Evolutionary conservation across 1,139 yeast species (phyloP), one percentile per base, ranked within the genome.

Genomic region (Blastobotrys elegans): DNA sequence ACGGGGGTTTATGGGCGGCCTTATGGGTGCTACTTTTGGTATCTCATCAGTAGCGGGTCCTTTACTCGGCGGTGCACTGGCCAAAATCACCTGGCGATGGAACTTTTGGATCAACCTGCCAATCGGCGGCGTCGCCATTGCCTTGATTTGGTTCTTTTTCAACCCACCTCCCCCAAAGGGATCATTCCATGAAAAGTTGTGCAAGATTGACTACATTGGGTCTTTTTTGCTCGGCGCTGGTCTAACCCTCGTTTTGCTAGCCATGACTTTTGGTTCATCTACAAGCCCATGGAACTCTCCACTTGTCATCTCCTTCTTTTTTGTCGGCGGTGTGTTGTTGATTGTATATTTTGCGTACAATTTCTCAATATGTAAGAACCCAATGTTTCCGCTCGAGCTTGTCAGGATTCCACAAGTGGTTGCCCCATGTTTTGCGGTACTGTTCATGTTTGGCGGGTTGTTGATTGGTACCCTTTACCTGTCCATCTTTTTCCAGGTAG

Each of bases 21-120:
- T 72, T 20, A 62, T 79, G 38, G 79, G 80, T 4, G 63, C 72
- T 20, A 71, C 81, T 0, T 80, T 76, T 57, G 76, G 80, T 3
- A 63, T 78, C 3, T 76, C 83, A 0, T 70, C 79, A 20, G 82
- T 82, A 2, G 59, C 74, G 34, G 90, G 89, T 1, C 90, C 90
- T 0, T 69, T 82, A 46, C 59, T 82, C 34, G 89, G 89, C 24
- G 88, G 87, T 18, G 44, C 27, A 3, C 21, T 31, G 11, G 81
- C 82, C 1, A 76, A 81, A 55, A 72, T 84, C 1, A 61, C 77
- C 13, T 69, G 75, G 43, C 68, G 79, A 17, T 84, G 90, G 90
- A 79, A 86, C 56, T 84, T 83, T 62, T 84, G 79, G 61, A 72
- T 84, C 56, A 84, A 83, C 59, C 63, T 84, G 48, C 87, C 89